phyloP scores from a whole-genome alignment of 176 grass and related monocot species.

The Chrysopogon serrulatus region DNA sequence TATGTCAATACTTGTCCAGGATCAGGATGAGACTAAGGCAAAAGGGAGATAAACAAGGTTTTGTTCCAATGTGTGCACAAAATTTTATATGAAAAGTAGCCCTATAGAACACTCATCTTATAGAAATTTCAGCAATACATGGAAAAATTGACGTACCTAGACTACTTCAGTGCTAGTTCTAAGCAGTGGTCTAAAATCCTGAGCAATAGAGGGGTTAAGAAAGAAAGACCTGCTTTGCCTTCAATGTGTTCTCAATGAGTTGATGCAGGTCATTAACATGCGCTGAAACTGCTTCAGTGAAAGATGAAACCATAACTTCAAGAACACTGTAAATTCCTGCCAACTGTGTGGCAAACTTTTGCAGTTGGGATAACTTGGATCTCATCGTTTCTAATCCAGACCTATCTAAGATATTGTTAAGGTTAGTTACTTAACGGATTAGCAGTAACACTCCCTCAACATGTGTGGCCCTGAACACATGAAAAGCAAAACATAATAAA shows the following conservation, averaged over 20 bases:
- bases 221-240: conserved; percentile 81
- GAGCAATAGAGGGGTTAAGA: conserved; percentile 10
- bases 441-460: not conserved
- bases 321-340: conserved; percentile 78
- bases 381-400: conserved; percentile 42
- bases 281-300: conserved; percentile 59
- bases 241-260: conserved; percentile 70
- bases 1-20: not conserved
- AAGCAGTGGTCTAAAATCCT: not conserved
- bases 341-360: conserved; percentile 69
- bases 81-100: not conserved
- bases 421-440: conserved; percentile 12
- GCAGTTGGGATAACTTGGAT: conserved; percentile 56
- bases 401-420: conserved; percentile 64
- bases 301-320: conserved; percentile 79
- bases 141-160: not conserved
- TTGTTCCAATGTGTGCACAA: not conserved
- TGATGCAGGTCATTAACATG: conserved; percentile 83
- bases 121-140: conserved; percentile 13
- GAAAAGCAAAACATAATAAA: not conserved
- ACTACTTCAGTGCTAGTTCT: conserved; percentile 1
- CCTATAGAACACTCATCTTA: not conserved
- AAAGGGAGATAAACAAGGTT: not conserved
- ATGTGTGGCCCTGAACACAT: not conserved
- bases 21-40: not conserved